These are phyloP conservation scores for Eimeria necatrix DNA, from an alignment of 169 alveolate species.

Conservation along the genomic window DNA sequence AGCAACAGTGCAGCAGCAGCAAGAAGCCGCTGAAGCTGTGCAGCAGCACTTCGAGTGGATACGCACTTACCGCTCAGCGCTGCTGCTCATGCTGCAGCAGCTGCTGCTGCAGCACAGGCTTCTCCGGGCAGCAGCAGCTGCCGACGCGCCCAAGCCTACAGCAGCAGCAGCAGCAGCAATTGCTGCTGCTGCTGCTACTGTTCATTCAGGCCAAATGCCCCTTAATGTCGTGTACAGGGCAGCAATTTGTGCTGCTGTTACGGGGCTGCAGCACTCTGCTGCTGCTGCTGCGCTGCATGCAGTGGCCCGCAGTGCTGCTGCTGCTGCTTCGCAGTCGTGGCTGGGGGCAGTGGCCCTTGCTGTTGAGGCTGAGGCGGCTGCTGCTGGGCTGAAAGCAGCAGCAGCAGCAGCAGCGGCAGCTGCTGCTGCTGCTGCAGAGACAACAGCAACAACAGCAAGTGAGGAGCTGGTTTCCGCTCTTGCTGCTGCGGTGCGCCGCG, in stretches of 20 bases:
- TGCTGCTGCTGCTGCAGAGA: constrained; percentile 1
- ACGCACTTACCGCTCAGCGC: constrained; percentile 5
- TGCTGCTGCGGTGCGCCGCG: constrained; percentile 32
- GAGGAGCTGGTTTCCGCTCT: constrained; percentile 51
- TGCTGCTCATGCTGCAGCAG: constrained; percentile 66
- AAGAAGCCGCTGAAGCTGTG: not conserved
- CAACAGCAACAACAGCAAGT: not conserved
- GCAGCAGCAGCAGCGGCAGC: constrained; percentile 15
- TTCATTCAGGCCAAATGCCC: not conserved
- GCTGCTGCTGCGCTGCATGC: constrained; percentile 69
- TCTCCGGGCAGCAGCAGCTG: constrained; percentile 23
- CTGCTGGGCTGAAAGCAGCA: constrained; percentile 7
- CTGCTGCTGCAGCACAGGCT: constrained; percentile 59
- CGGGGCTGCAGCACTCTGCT: constrained; percentile 72
- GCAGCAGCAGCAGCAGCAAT: constrained; percentile 44
- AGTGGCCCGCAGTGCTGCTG: constrained; percentile 28
- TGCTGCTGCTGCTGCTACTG: constrained; percentile 5
- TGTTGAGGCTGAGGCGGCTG: constrained; percentile 60
- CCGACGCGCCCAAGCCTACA: not conserved
- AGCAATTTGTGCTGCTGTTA: constrained; percentile 48
- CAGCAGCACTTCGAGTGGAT: constrained; percentile 66
- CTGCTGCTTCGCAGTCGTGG: constrained; percentile 40
- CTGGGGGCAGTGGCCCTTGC: constrained; percentile 53
- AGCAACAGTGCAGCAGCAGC: constrained; percentile 8
- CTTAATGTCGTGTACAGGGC: constrained; percentile 40